These are phyloP conservation scores for Linaria vulgaris DNA, from an alignment of 257 asterid genomes.

Conservation along the genomic window DNA sequence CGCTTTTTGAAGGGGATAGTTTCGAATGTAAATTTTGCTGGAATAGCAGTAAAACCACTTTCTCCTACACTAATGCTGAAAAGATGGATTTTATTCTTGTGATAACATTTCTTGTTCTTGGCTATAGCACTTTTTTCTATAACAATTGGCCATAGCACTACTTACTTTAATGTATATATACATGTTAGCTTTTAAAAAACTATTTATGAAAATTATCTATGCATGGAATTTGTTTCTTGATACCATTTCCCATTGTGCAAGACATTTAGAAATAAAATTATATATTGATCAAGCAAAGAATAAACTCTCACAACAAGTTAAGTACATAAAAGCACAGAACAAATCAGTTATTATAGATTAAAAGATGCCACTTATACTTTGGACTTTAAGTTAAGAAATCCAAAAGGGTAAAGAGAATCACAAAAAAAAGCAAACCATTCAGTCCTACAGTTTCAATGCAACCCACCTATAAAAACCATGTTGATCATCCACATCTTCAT, in stretches of 20 bases:
- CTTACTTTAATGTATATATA: too few relatives aligned
- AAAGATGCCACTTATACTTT: slow-evolving; percentile 30
- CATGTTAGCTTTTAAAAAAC: too few relatives aligned
- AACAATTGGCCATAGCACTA: too few relatives aligned
- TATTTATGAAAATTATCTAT: too few relatives aligned
- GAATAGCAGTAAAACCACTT: too few relatives aligned
- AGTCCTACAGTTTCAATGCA: slow-evolving; percentile 34
- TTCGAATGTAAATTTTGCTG: too few relatives aligned
- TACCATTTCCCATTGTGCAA: slow-evolving; percentile 47
- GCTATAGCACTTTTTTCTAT: too few relatives aligned
- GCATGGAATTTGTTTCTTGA: slow-evolving; percentile 3
- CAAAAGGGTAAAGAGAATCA: slow-evolving; percentile 28
- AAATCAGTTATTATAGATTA: background rate
- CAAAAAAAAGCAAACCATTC: slow-evolving; percentile 49
- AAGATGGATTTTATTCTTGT: too few relatives aligned
- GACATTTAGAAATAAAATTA: slow-evolving; percentile 36
- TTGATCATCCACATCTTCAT: background rate
- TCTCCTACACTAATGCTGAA: too few relatives aligned
- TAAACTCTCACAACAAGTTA: slow-evolving; percentile 24
- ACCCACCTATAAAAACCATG: slow-evolving; percentile 55
- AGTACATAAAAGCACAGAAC: slow-evolving; percentile 8
- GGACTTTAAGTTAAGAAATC: slow-evolving; percentile 42
- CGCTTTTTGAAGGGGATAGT: too few relatives aligned
- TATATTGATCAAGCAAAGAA: slow-evolving; percentile 59
- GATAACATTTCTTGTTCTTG: too few relatives aligned